Base-by-base conservation (phyloP, 1,284 basidiomycete genomes). In the Cutaneotrichosporon sp. region DNA sequence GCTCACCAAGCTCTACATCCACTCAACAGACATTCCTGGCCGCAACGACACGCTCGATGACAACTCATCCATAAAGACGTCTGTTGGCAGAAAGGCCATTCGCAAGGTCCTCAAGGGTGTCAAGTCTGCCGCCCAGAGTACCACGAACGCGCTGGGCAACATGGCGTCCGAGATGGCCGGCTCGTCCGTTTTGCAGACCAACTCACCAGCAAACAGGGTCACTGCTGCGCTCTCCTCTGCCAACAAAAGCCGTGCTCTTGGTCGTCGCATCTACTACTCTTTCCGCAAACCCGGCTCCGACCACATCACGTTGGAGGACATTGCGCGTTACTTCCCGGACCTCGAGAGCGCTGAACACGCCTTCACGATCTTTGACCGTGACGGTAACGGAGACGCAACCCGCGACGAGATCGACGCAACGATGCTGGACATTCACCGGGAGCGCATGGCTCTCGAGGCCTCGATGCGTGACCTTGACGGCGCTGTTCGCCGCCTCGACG, bases 381-480 rank as follows among this genome's bases (percentile, higher is more conserved):
- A 96, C 68, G 77, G 77, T 39, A 92, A 92, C 65, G 88, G 88
- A 3, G 87, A 90, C 64, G 81, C 81, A 11, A 81, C 81, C 1
- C 76, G 82, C n/a, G 86, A 88, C 54, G 87, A 88, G 74, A 75
- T 86, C 25, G 85, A 88, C 68, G 79, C 86, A 75, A 82, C 87
- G 14, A 85, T 87, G 72, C 76, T 89, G 79, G 84, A 89, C 49
- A 81, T 90, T 53, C 90, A 93, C 70, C 82, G 88, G 27, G 91
- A 94, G 65, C 84, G 91, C 57, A 75, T 91, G 34, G 84, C 86
- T 6, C 82, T 96, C 49, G 85, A 89, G 59, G 84, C 86, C 64
- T 89, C 86, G 11, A 90, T 97, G 89, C 81, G 84, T 34, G 90
- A 94, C 71, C 78, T 94, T 49, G 91, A 96, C 72, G 89, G 87